Conservation (phyloP, 176 grass and related monocot species). For the Pontederia crassipes region DNA sequence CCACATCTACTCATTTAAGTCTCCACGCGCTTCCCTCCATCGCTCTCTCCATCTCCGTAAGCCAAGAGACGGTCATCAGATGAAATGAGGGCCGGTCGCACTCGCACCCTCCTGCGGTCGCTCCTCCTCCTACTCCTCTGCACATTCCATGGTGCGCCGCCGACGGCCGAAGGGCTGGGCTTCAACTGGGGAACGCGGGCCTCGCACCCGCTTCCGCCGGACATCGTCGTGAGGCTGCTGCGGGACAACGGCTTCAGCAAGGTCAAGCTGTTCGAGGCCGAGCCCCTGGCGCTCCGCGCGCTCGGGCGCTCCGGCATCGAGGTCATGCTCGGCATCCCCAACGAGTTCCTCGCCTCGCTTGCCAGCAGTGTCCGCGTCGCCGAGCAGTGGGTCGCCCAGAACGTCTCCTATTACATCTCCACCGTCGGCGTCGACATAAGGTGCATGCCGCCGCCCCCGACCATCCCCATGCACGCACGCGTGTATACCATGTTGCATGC, state of each 20-base stretch:
- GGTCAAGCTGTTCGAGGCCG: constrained; percentile 90
- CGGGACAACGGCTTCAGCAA: constrained; percentile 64
- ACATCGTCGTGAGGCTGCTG: constrained; percentile 56
- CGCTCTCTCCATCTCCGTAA: too few relatives aligned
- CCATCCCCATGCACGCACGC: neutral
- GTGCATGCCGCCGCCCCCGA: constrained; percentile 12
- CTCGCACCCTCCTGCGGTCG: too few relatives aligned
- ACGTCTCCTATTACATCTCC: constrained; percentile 72
- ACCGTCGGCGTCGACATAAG: constrained; percentile 68
- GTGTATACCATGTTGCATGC: neutral
- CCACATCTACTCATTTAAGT: too few relatives aligned
- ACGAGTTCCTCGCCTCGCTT: constrained; percentile 48
- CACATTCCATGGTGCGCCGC: neutral
- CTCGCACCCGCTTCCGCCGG: constrained; percentile 43
- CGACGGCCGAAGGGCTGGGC: constrained; percentile 28
- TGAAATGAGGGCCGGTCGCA: too few relatives aligned
- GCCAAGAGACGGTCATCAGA: too few relatives aligned
- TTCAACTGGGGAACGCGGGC: constrained; percentile 73
- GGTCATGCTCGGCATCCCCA: constrained; percentile 94
- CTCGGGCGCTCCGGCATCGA: constrained; percentile 73
- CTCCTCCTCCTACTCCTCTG: constrained; percentile 5
- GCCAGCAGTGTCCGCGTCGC: constrained; percentile 43
- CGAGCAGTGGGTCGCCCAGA: constrained; percentile 80
- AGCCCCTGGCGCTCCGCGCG: constrained; percentile 33
- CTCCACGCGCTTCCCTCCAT: too few relatives aligned